phyloP scores from a whole-genome alignment of 2,329 filamentous ascomycete genomes.

The Alternaria triticimaculans region DNA sequence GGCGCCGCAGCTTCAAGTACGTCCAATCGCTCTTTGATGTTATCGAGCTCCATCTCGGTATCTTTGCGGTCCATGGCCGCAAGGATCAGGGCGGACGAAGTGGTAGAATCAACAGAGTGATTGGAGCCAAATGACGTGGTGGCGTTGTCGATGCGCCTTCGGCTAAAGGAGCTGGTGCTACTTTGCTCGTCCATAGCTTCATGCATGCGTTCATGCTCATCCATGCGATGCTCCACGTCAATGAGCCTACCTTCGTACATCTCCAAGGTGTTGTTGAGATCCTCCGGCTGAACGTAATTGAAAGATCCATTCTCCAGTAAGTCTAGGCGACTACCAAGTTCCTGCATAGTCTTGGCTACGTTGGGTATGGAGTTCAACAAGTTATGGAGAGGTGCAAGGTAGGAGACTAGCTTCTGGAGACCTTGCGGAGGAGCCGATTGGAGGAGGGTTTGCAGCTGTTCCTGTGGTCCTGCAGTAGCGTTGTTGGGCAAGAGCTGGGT shows the following conservation, averaged over 20 bases:
- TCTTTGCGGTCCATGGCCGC: slow-evolving; percentile 49
- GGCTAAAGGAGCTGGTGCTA: slow-evolving; percentile 33
- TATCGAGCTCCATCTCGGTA: slow-evolving; percentile 53
- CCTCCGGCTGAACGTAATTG: slow-evolving; percentile 69
- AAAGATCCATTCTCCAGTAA: slow-evolving; percentile 74
- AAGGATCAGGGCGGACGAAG: slow-evolving; percentile 47
- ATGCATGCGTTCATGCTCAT: slow-evolving; percentile 50
- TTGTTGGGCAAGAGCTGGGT: slow-evolving; percentile 34
- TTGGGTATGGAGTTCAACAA: slow-evolving; percentile 49
- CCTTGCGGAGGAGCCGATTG: slow-evolving; percentile 41
- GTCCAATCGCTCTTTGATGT: slow-evolving; percentile 56
- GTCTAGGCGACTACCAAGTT: slow-evolving; percentile 70
- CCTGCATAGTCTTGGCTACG: slow-evolving; percentile 59
- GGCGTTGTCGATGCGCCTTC: slow-evolving; percentile 39
- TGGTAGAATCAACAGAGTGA: slow-evolving; percentile 45
- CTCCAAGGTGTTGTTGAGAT: slow-evolving; percentile 72
- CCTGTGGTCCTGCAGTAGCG: slow-evolving; percentile 34
- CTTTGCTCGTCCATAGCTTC: slow-evolving; percentile 39
- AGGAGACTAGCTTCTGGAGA: slow-evolving; percentile 44
- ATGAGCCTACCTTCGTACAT: slow-evolving; percentile 70
- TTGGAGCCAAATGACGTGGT: slow-evolving; percentile 52
- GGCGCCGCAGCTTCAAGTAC: slow-evolving; percentile 64
- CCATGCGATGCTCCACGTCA: slow-evolving; percentile 67
- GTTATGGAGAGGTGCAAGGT: slow-evolving; percentile 46
- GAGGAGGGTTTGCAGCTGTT: slow-evolving; percentile 40